Base-by-base conservation (phyloP, 805 yeast species). In the Saccharomycodes ludwigii region DNA sequence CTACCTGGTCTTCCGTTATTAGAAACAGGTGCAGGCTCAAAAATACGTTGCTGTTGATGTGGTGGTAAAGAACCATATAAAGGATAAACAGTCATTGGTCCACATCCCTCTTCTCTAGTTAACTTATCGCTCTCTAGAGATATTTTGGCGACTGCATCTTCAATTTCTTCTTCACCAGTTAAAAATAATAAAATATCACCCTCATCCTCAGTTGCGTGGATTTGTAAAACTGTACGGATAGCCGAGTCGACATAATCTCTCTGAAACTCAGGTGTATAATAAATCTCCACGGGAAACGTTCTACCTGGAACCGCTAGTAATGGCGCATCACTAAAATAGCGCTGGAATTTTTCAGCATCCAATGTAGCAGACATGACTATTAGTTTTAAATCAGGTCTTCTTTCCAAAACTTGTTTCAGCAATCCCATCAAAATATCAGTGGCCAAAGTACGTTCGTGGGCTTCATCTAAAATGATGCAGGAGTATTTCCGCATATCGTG, bases 161-260 rank as follows among this genome's bases (percentile, higher is more conserved):
- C 98, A 52, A 88, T 91, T 58, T 86, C 97, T 50, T 86, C 97
- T 59, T 86, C 96, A 68, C 97, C 97, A 0, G 96, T 86, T 44
- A 86, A 64, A 50, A 86, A 86, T 32, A 86, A 55, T 30, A 86
- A 58, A 34, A 86, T 75, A 55, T 86, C 97, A 40, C 97, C 97
- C 39, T 76, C 85, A 27, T 76, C 94, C 50, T 88, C 97, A 16
- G 95, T 84, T 18, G 95, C 95, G 59, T 91, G 98, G 40, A 88
- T 91, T 57, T 88, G 97, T 41, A 91, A 62, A 7, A 88, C 97
- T 0, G 97, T 91, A 43, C 96, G 70, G 37, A 91, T 83, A 2
- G 97, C 95, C 17, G 95, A 83, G 51, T 88, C 96, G 44, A 88
- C 60, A 51, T 88, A 88, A 53, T 88, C 97, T 44, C 91, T 74